Evolutionary conservation across 1,139 yeast genomes (phyloP), one percentile per base, ranked within the genome.

Genomic region (Hansenula sp.): DNA sequence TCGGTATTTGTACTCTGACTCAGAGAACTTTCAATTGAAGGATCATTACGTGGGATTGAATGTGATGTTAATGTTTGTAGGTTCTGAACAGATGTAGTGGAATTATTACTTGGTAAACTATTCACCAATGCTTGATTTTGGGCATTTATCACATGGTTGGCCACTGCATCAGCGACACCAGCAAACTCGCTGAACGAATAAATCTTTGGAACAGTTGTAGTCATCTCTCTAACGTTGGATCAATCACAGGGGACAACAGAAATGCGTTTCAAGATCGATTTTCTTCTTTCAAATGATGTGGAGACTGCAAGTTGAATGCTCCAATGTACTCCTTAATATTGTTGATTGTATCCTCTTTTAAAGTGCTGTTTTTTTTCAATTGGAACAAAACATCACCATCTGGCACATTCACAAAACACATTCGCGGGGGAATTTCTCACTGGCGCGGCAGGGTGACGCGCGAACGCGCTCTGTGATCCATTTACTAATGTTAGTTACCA

Each of bases 131-230:
- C 67, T 42, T 59, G 60, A 59, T 89, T 84, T 67, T 93, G 98
- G 13, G 91, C 85, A 35, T 82, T 74, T 38, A 90, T 78, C 44
- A 91, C 81, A 61, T 88, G 90, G 59, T 88, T 93, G 1, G 96
- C 97, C 36, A 91, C 96, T 21, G 96, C 96, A 47, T 87, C 95
- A 3, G 97, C 96, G 31, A 90, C 97, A 18, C 90, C 95, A 30
- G 81, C 71, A 59, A 89, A 84, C 65, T 85, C 95, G 38, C 91
- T 95, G 63, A 90, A 90, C 40, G 96, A 87, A 71, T 86, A 89
- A 43, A 90, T 84, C 53, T 89, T 82, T 25, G 97, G 97, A 33
- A 90, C 96, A 10, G 95, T 86, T 12, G 96, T 87, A 2, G 96
- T 89, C 96, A 89, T 89, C 17, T 16, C 33, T 11, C 8, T 30